A percentile compares a stretch with the other conserved stretches of the same genome.
Conservation (phyloP, 106 monocot species). For the Chionographis japonica region DNA sequence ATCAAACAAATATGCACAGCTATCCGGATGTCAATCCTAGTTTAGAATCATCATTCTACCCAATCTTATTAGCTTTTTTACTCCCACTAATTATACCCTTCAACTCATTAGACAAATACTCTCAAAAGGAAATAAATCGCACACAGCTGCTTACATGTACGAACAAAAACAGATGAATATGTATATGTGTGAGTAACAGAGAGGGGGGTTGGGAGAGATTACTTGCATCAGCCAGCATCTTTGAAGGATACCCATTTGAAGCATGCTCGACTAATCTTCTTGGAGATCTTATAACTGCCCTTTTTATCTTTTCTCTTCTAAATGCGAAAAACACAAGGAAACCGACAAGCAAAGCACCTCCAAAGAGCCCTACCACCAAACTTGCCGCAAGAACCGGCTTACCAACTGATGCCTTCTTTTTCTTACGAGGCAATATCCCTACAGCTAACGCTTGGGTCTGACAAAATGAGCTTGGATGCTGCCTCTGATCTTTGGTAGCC, state of each 20-base stretch:
- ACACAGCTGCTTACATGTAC: neutral
- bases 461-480: constrained; percentile 71
- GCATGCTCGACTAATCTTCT: constrained; percentile 68
- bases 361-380: constrained; percentile 30
- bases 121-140: too few species aligned
- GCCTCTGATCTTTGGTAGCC: constrained; percentile 25
- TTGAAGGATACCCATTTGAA: constrained; percentile 67
- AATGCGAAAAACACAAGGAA: constrained; percentile 24
- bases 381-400: constrained; percentile 31
- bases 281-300: constrained; percentile 40
- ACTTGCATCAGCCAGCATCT: constrained; percentile 91
- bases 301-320: constrained; percentile 32
- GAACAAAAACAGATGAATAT: neutral
- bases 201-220: constrained; percentile 38
- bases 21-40: too few species aligned
- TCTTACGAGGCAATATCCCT: constrained; percentile 45
- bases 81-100: too few species aligned
- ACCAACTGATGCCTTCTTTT: constrained; percentile 16
- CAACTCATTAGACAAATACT: too few species aligned
- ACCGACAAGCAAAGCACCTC: constrained; percentile 21
- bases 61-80: too few species aligned
- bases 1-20: too few species aligned
- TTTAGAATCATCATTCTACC: too few species aligned
- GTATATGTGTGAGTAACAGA: neutral
- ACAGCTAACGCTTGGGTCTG: constrained; percentile 87